Base-by-base conservation (phyloP, 2,329 filamentous ascomycete genomes). In the Cladorrhinum sp. region DNA sequence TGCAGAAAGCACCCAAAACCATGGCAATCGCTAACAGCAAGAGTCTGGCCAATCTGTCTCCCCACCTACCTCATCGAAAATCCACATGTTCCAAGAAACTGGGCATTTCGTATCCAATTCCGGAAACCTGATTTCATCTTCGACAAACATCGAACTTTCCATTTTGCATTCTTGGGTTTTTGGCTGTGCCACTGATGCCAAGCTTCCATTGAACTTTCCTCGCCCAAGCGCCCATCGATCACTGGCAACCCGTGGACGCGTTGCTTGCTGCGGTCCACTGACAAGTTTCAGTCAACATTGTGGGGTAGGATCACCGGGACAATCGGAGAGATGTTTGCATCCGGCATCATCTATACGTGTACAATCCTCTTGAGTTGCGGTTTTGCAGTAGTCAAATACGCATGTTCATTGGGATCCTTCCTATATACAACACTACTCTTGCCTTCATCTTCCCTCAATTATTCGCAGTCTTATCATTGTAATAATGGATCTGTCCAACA, bases 381-480 rank as follows among this genome's bases (percentile, higher is more conserved):
- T n/a, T n/a, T n/a, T n/a, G n/a, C n/a, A n/a, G n/a, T n/a, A n/a
- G 10, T 42, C 16, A 42, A 14, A 7, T 8, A 42, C 36, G 16
- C 16, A 33, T 48, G n/a, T 58, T 46, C 28, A 39, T 33, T 58
- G 48, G 50, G 16, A 6, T n/a, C n/a, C 6, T 42, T 2, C 21
- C 30, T 21, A 21, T 33, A 16, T 18, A 10, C 7, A 50, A 16
- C 33, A n/a, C 42, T 20, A 16, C 16, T 16, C 1, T 3, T 14
- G 2, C 4, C 24, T 16, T 20, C 48, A 46, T 12, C 4, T 16
- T 12, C 18, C 16, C 24, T 61, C 55, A 69, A 58, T 67, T 64
- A 54, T 68, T 68, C 1, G 67, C 67, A n/a, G 64, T 69, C 60
- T 66, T 67, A 64, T 66, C 67, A 48, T 68, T 69, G 33, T 68